Conservation (phyloP, 2,329 filamentous ascomycete genomes). For the Thermothelomyces thermophilus region DNA sequence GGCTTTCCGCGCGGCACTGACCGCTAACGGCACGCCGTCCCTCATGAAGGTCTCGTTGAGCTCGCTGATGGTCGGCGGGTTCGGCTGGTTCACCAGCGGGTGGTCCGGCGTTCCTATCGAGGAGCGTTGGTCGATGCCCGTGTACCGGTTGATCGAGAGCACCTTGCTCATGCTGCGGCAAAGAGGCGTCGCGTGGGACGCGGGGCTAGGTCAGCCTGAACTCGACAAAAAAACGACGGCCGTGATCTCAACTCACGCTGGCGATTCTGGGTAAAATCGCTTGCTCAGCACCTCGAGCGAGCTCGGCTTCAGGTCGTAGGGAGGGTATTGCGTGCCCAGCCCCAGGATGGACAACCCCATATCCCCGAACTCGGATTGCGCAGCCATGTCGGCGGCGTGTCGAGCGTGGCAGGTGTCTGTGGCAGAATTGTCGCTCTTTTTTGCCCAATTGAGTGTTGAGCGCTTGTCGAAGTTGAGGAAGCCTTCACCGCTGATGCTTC, state of each 20-base stretch:
- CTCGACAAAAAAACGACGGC: neutral
- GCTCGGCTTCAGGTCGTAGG: slow-evolving; percentile 43
- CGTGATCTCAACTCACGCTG: slow-evolving; percentile 43
- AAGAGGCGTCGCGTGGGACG: too few species aligned
- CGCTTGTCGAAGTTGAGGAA: neutral
- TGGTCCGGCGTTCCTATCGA: slow-evolving; percentile 56
- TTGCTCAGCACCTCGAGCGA: slow-evolving; percentile 47
- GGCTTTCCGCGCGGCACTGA: slow-evolving; percentile 49
- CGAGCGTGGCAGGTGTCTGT: neutral
- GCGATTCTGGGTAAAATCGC: slow-evolving; percentile 53
- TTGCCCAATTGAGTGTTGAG: slow-evolving; percentile 15
- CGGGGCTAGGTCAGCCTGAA: neutral
- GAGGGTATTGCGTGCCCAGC: slow-evolving; percentile 54
- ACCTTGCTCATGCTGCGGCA: slow-evolving; percentile 60
- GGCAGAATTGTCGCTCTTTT: neutral
- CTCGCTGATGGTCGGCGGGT: slow-evolving; percentile 48
- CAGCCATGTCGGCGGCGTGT: slow-evolving; percentile 30
- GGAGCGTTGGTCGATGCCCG: slow-evolving; percentile 57
- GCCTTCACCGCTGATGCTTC: too few species aligned
- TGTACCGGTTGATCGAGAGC: slow-evolving; percentile 56
- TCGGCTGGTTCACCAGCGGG: slow-evolving; percentile 51
- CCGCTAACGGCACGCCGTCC: slow-evolving; percentile 52
- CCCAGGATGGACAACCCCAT: slow-evolving; percentile 57
- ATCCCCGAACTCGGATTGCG: slow-evolving; percentile 38
- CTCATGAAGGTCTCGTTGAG: slow-evolving; percentile 50